phyloP scores from a whole-genome alignment of 768 basidiomycete species.

The Podaxis mareebaensis region DNA sequence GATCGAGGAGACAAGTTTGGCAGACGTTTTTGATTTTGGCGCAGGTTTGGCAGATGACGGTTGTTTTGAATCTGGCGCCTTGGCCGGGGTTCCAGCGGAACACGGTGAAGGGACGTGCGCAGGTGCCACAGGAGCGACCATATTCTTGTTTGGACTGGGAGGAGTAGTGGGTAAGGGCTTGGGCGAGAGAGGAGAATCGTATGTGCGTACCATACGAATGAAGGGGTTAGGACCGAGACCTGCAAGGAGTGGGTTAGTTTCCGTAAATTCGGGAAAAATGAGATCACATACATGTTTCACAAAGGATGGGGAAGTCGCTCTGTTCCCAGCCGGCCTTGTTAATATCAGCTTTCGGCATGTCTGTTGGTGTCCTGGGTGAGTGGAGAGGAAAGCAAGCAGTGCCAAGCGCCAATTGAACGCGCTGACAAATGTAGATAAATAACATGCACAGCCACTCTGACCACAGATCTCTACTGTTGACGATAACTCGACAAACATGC shows the following conservation, averaged over 20 bases:
- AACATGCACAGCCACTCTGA: slow-evolving; percentile 10
- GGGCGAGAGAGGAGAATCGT: background rate
- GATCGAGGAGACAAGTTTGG: slow-evolving; percentile 95
- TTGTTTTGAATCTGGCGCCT: slow-evolving; percentile 94
- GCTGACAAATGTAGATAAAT: slow-evolving; percentile 12
- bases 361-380: background rate
- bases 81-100: slow-evolving; percentile 98
- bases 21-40: slow-evolving; percentile 96
- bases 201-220: slow-evolving; percentile 79
- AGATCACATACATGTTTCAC: slow-evolving; percentile 76
- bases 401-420: background rate
- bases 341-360: slow-evolving; percentile 78
- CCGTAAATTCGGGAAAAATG: slow-evolving; percentile 7
- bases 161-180: slow-evolving; percentile 6
- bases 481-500: background rate
- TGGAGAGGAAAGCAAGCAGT: background rate
- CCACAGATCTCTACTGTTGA: background rate
- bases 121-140: slow-evolving; percentile 95
- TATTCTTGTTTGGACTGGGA: slow-evolving; percentile 94
- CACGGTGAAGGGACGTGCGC: slow-evolving; percentile 93
- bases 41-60: slow-evolving; percentile 96
- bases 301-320: slow-evolving; percentile 91
- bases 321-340: slow-evolving; percentile 96
- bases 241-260: slow-evolving; percentile 27
- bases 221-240: slow-evolving; percentile 91